Evolutionary conservation across 2,329 filamentous ascomycete species (phyloP).

Genomic region (Pseudocercospora pini-densiflorae): DNA sequence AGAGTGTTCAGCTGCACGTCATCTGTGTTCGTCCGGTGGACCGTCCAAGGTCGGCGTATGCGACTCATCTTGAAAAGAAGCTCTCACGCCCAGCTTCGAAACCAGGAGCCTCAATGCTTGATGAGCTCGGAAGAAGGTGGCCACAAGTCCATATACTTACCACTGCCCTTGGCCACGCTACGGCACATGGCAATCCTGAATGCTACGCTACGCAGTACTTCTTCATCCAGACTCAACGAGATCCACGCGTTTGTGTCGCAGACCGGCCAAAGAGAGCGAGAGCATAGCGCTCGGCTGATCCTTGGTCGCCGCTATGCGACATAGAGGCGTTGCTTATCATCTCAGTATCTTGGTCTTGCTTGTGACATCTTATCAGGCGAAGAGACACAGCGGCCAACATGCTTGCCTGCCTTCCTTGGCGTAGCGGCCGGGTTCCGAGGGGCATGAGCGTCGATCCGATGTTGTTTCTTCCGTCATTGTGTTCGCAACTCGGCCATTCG

Average conservation of each 20-base stretch:
- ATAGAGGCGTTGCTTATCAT: background rate
- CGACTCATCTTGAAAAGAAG: conserved; percentile 30
- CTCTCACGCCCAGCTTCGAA: background rate
- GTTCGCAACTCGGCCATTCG: too few species aligned
- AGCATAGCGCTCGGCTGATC: conserved; percentile 1
- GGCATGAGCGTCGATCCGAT: background rate
- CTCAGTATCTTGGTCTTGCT: background rate
- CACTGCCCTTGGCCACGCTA: background rate
- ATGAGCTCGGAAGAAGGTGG: background rate
- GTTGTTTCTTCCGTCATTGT: too few species aligned
- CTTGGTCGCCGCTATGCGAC: background rate
- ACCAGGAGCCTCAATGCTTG: background rate
- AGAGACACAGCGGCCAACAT: background rate
- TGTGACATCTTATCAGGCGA: background rate
- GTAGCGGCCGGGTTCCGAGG: background rate
- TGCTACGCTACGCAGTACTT: background rate
- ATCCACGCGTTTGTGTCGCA: background rate
- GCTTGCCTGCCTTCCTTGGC: conserved; percentile 1
- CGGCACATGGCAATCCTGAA: conserved; percentile 4
- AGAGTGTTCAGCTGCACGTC: conserved; percentile 34
- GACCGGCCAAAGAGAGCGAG: background rate
- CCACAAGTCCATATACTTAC: background rate
- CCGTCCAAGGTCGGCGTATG: conserved; percentile 32
- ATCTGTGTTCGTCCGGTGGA: conserved; percentile 33
- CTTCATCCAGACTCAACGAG: too few species aligned